These are phyloP conservation scores for Durio zibethinus DNA, from an alignment of 345 rosid species.

Conservation along the genomic window DNA sequence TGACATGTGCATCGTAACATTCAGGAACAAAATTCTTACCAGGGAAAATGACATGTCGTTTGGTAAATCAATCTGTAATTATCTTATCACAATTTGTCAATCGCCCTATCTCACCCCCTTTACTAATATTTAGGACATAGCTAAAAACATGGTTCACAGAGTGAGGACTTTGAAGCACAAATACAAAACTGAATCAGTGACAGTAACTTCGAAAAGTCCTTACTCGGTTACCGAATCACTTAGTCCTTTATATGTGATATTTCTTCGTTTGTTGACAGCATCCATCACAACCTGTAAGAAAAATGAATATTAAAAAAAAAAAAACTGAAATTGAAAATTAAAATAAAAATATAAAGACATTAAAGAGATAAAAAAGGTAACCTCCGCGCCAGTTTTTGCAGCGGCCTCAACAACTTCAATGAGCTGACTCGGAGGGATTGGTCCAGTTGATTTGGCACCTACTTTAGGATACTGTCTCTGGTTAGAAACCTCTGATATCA, in stretches of 20 bases:
- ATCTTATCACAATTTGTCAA: background rate
- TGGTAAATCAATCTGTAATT: background rate
- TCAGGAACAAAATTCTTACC: background rate
- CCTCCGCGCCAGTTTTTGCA: constrained; percentile 89
- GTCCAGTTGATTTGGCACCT: constrained; percentile 63
- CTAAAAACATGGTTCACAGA: background rate
- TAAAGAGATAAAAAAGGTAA: constrained; percentile 12
- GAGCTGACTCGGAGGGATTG: constrained; percentile 57
- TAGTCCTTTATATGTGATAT: constrained; percentile 75
- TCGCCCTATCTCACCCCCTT: background rate
- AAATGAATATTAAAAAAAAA: background rate
- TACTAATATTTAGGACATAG: background rate
- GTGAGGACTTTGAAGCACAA: background rate
- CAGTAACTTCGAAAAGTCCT: constrained; percentile 24
- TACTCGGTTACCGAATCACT: constrained; percentile 93
- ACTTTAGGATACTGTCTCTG: constrained; percentile 50
- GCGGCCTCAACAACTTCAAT: constrained; percentile 76
- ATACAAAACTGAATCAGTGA: background rate
- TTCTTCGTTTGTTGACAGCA: constrained; percentile 84
- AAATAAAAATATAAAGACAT: background rate
- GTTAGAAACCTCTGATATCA: constrained; percentile 39
- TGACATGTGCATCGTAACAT: background rate
- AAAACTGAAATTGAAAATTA: background rate
- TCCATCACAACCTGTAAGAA: constrained; percentile 78
- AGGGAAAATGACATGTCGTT: background rate